Conservation (phyloP, 2,329 filamentous ascomycete species). For the Malbranchea zuffiana region DNA sequence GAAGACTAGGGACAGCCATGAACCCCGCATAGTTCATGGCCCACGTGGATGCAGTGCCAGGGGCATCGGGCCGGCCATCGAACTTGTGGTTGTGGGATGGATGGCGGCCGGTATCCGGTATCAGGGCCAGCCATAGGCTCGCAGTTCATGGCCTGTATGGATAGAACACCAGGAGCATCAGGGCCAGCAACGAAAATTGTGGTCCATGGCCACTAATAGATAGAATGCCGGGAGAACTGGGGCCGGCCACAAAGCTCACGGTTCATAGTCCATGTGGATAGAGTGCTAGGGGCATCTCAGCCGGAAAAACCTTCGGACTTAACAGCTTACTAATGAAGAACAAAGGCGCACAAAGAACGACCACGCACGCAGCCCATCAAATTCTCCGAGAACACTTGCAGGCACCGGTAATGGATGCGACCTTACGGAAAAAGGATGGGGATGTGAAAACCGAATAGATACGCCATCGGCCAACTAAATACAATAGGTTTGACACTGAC, state of each 20-base stretch:
- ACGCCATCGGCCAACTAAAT: no score
- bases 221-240: background rate
- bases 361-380: no score
- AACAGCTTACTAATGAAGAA: constrained; percentile 3
- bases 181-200: background rate
- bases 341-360: background rate
- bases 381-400: no score
- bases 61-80: no score
- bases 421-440: no score
- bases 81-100: no score
- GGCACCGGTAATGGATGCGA: no score
- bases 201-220: constrained; percentile 1
- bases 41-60: background rate
- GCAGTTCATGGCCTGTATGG: background rate
- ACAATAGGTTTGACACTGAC: no score
- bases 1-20: constrained; percentile 2
- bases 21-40: constrained; percentile 3
- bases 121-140: no score
- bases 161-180: background rate
- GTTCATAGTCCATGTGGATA: constrained; percentile 1
- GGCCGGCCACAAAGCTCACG: background rate
- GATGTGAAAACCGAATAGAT: no score
- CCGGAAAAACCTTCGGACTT: background rate
- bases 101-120: no score
- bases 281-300: background rate